A percentile compares a stretch with the other conserved stretches of the same genome.
Evolutionary conservation across 768 basidiomycete species (phyloP).

Genomic region (Plicaturopsis crispa): DNA sequence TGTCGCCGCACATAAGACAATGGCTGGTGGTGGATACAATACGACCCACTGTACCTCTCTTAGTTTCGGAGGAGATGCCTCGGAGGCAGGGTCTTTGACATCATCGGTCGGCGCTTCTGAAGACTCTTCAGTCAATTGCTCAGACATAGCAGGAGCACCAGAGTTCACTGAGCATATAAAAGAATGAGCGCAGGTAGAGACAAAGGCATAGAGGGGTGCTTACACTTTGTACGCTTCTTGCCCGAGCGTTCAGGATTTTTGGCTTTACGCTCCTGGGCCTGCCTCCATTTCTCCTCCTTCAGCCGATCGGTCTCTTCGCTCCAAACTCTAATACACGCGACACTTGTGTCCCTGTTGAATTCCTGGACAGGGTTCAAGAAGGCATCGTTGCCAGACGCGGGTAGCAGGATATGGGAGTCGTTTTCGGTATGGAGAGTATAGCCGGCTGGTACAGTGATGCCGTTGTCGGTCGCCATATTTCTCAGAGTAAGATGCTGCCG

Average conservation of each 20-base stretch:
- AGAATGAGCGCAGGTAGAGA: too few relatives aligned
- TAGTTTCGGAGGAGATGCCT: too few relatives aligned
- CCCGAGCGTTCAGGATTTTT: slow-evolving; percentile 26
- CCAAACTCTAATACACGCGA: slow-evolving; percentile 88
- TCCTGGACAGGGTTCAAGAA: slow-evolving; percentile 98
- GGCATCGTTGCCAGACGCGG: slow-evolving; percentile 62
- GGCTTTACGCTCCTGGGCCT: slow-evolving; percentile 40
- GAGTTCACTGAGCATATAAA: not conserved
- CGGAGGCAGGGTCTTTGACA: too few relatives aligned
- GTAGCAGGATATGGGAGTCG: slow-evolving; percentile 71
- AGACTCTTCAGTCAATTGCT: too few relatives aligned
- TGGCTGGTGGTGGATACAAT: too few relatives aligned
- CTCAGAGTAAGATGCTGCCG: too few relatives aligned
- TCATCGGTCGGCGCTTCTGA: too few relatives aligned
- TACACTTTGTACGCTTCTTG: slow-evolving; percentile 41
- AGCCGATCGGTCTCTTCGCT: slow-evolving; percentile 60
- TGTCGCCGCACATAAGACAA: too few relatives aligned
- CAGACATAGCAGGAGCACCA: not conserved
- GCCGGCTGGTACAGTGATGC: slow-evolving; percentile 54
- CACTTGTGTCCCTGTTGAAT: slow-evolving; percentile 92
- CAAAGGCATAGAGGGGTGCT: slow-evolving; percentile 13
- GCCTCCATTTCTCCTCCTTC: slow-evolving; percentile 57
- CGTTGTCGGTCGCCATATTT: slow-evolving; percentile 8
- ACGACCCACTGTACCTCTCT: too few relatives aligned
- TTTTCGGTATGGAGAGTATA: slow-evolving; percentile 79